A percentile compares a stretch with the other conserved stretches of the same genome.
Conservation (phyloP, 306 rosid species). For the Pyrus pyrifolia region DNA sequence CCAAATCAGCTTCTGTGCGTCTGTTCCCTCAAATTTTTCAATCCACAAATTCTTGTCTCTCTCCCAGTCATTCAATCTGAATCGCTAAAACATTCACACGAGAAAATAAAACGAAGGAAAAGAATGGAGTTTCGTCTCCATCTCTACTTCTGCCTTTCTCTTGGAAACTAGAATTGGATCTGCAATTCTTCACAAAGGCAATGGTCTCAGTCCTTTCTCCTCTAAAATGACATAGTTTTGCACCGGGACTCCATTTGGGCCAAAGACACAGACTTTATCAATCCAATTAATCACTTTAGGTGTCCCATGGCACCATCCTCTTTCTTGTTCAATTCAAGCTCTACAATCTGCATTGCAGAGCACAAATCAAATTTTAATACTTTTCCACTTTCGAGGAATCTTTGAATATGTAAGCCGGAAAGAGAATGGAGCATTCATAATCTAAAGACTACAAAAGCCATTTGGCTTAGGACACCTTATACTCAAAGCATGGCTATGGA, state of each 20-base stretch:
- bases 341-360: background rate
- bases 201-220: background rate
- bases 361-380: background rate
- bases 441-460: slow-evolving; percentile 12
- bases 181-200: background rate
- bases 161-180: slow-evolving; percentile 24
- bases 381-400: background rate
- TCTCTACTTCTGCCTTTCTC: background rate
- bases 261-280: too few relatives aligned
- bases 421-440: slow-evolving; percentile 47
- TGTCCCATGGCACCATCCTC: background rate
- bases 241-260: background rate
- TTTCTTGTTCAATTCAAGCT: background rate
- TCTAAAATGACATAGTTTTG: slow-evolving; percentile 3
- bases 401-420: background rate
- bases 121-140: too few relatives aligned
- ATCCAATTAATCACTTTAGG: background rate
- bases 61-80: too few relatives aligned
- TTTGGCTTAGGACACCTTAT: too few relatives aligned
- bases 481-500: too few relatives aligned
- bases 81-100: too few relatives aligned
- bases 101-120: too few relatives aligned
- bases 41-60: too few relatives aligned
- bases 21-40: too few relatives aligned
- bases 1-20: too few relatives aligned